Conservation (phyloP, 768 basidiomycete genomes). For the Glaciozyma antarctica region DNA sequence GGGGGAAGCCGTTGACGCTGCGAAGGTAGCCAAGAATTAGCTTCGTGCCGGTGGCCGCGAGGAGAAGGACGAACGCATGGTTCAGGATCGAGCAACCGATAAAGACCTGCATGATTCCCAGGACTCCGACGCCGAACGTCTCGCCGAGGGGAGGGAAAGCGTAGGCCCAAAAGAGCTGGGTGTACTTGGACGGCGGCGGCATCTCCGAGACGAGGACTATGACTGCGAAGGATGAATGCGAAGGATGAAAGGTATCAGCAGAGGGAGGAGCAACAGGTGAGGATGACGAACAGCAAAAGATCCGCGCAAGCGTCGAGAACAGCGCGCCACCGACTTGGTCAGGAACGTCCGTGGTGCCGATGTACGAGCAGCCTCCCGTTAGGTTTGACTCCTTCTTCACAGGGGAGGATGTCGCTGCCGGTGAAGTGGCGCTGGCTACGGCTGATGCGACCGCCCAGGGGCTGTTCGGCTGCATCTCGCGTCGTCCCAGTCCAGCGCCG, state of each 20-base stretch:
- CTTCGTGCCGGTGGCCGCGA: too few relatives aligned
- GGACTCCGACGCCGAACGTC: conserved; percentile 18
- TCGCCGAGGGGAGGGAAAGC: conserved; percentile 22
- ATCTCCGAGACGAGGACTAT: conserved; percentile 19
- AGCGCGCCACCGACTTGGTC: conserved; percentile 16
- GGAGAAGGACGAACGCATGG: conserved; percentile 1
- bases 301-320: conserved; percentile 24
- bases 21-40: too few relatives aligned
- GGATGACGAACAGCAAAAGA: conserved; percentile 15
- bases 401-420: too few relatives aligned
- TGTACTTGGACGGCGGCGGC: not conserved
- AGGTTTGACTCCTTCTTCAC: not conserved
- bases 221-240: conserved; percentile 16
- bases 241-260: not conserved
- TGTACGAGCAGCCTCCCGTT: not conserved
- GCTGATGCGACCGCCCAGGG: not conserved
- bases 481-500: not conserved
- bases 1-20: conserved; percentile 11
- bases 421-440: not conserved
- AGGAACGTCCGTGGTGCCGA: conserved; percentile 19
- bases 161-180: conserved; percentile 15
- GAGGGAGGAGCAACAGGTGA: not conserved
- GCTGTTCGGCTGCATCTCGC: not conserved
- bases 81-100: conserved; percentile 8
- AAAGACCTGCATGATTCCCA: conserved; percentile 19